phyloP scores from a whole-genome alignment of 768 basidiomycete genomes.

The Suillus subluteus region DNA sequence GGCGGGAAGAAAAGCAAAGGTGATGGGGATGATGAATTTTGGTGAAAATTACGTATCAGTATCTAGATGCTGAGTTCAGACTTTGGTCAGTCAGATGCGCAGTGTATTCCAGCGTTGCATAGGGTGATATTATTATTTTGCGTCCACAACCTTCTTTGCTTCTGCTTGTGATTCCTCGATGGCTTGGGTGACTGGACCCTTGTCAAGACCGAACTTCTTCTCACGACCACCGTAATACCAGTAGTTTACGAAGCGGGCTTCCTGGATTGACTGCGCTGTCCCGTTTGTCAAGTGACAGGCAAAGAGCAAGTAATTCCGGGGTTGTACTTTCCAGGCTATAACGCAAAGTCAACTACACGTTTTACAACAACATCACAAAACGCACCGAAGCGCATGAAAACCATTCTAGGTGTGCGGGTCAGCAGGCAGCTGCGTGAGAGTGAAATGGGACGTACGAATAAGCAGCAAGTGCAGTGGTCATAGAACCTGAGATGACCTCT shows the following conservation, averaged over 20 bases:
- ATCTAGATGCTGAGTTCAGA: conserved; percentile 20
- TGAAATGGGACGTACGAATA: conserved; percentile 81
- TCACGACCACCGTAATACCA: conserved; percentile 91
- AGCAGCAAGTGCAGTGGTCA: conserved; percentile 86
- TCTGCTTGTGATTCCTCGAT: conserved; percentile 48
- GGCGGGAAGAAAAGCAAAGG: conserved; percentile 68
- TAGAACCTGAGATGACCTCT: conserved; percentile 94
- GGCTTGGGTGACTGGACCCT: conserved; percentile 52
- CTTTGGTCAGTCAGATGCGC: conserved; percentile 2
- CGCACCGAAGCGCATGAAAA: conserved; percentile 96
- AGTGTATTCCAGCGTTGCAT: neutral
- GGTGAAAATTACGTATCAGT: conserved; percentile 47
- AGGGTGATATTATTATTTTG: conserved; percentile 20
- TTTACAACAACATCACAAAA: conserved; percentile 11
- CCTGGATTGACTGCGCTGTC: conserved; percentile 83
- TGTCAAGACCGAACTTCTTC: conserved; percentile 52
- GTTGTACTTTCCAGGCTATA: conserved; percentile 91
- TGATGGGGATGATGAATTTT: conserved; percentile 75
- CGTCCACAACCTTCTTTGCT: conserved; percentile 39
- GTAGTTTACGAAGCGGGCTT: conserved; percentile 84
- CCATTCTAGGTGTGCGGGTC: conserved; percentile 44
- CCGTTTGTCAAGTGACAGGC: conserved; percentile 94
- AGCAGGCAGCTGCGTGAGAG: conserved; percentile 17
- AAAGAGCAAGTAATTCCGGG: conserved; percentile 94
- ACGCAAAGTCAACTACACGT: conserved; percentile 14